A percentile compares a stretch with the other conserved stretches of the same genome.
Evolutionary conservation across 768 basidiomycete species (phyloP).

Genomic region (Tulasnella calospora): DNA sequence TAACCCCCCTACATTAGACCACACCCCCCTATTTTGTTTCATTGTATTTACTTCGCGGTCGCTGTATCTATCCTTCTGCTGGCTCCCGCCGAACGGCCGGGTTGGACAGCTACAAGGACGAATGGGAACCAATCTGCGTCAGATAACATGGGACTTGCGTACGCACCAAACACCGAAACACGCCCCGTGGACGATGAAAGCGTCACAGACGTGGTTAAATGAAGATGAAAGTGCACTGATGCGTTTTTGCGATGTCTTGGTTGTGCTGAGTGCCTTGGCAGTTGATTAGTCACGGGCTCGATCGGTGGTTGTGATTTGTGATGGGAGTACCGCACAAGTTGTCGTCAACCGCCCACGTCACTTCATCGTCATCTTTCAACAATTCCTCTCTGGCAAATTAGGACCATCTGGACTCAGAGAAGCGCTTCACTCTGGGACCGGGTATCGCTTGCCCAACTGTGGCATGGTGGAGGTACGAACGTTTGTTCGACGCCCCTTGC

Average conservation of each 20-base stretch:
- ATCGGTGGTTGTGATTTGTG: background rate
- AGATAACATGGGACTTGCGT: no score
- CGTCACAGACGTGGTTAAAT: background rate
- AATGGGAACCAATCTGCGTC: no score
- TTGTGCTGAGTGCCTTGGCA: background rate
- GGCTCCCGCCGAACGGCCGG: no score
- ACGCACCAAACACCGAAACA: no score
- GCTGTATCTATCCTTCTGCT: background rate
- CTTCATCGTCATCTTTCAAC: background rate
- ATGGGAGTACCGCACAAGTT: background rate
- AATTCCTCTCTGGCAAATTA: background rate
- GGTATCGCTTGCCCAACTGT: background rate
- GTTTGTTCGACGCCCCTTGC: background rate
- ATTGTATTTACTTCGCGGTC: background rate
- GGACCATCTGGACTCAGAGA: background rate
- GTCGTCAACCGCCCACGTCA: background rate
- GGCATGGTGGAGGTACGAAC: background rate
- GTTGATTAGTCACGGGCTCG: background rate
- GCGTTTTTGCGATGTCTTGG: background rate
- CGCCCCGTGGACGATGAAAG: background rate
- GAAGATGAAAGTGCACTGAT: background rate
- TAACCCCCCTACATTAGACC: background rate
- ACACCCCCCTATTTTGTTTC: background rate
- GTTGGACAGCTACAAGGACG: no score
- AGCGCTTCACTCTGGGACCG: background rate